phyloP scores from a whole-genome alignment of 2,329 filamentous ascomycete genomes.

The Fonsecaea monophora region DNA sequence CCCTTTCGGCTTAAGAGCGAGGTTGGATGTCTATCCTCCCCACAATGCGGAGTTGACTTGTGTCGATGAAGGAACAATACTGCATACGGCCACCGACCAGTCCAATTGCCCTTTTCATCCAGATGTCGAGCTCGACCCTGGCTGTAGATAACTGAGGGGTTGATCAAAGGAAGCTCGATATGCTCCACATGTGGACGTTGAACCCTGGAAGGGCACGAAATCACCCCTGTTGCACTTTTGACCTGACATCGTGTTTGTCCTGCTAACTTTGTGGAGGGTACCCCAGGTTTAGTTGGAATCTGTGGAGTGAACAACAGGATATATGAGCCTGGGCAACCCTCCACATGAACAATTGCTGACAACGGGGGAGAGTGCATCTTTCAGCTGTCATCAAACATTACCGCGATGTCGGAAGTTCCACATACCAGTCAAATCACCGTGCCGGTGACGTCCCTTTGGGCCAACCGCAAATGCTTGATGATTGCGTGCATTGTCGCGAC shows the following conservation, averaged over 20 bases:
- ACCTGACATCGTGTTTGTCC: background rate
- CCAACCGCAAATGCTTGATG: constrained; percentile 12
- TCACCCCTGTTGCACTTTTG: background rate
- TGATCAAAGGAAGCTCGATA: background rate
- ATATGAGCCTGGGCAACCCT: background rate
- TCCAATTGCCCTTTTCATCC: constrained; percentile 16
- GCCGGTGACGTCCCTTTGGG: constrained; percentile 18
- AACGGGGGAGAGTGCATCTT: background rate
- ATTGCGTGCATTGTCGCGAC: constrained; percentile 17
- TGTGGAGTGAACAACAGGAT: constrained; percentile 11
- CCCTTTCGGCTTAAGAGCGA: background rate
- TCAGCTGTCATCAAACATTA: constrained; percentile 9
- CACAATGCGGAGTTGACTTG: constrained; percentile 9
- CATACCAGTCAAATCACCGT: constrained; percentile 16
- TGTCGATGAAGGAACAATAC: background rate
- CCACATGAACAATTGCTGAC: background rate
- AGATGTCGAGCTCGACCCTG: background rate
- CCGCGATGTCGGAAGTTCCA: constrained; percentile 18
- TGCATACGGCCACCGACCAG: background rate
- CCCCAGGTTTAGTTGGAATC: background rate
- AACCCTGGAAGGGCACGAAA: background rate
- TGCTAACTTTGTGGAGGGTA: constrained; percentile 6
- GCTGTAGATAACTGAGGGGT: background rate
- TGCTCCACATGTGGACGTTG: constrained; percentile 13
- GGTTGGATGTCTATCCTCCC: background rate